A percentile compares a stretch with the other conserved stretches of the same genome.
Evolutionary conservation across 176 grass and related monocot species (phyloP).

Genomic region (Rhynchospora tenuis): DNA sequence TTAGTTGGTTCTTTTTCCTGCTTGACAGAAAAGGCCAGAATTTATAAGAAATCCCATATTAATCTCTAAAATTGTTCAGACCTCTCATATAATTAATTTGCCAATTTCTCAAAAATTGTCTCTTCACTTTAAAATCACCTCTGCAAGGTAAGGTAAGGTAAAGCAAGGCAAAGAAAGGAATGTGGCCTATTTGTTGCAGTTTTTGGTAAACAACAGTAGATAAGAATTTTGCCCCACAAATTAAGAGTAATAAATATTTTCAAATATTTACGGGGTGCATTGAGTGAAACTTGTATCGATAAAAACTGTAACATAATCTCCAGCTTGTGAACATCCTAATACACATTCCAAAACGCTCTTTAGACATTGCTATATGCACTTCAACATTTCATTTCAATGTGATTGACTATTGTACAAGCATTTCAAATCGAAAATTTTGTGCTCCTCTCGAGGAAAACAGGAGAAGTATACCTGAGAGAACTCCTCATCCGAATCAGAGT

Average conservation of each 20-base stretch:
- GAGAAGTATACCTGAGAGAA: slow-evolving; percentile 32
- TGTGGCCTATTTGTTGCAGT: neutral
- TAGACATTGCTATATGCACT: neutral
- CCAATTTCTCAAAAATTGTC: neutral
- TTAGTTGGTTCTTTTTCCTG: slow-evolving; percentile 90
- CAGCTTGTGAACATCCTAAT: neutral
- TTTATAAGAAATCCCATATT: slow-evolving; percentile 14
- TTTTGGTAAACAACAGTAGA: neutral
- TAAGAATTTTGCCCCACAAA: neutral
- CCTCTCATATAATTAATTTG: neutral
- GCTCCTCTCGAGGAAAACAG: neutral
- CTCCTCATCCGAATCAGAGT: slow-evolving; percentile 75
- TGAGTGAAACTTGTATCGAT: neutral
- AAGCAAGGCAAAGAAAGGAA: neutral
- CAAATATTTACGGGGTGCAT: neutral
- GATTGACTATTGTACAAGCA: neutral
- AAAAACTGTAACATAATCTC: neutral
- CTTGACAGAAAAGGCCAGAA: slow-evolving; percentile 5
- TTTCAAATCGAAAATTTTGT: neutral
- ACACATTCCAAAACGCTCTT: neutral
- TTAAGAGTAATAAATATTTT: neutral
- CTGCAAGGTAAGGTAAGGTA: too few relatives aligned
- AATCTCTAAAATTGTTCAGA: neutral
- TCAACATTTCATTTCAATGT: neutral
- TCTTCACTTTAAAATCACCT: neutral